Base-by-base conservation (phyloP, 202 grass and related monocot genomes). In the Alloteropsis angusta region DNA sequence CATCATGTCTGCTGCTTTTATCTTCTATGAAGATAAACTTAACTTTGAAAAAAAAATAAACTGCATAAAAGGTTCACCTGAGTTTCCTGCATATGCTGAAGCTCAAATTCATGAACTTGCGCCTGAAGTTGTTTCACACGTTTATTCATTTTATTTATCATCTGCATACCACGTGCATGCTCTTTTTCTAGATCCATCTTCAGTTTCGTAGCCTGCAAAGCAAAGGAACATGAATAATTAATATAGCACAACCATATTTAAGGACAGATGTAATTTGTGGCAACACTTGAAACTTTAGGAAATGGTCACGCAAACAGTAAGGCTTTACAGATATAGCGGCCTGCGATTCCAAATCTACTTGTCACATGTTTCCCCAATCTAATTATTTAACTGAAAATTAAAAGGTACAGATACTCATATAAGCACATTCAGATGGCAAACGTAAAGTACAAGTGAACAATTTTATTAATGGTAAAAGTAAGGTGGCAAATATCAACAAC, bases 81-180 rank as follows among this genome's bases (percentile, higher is more conserved):
- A 60, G 89, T 88, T 73, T 83, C 54, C 81, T 83, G 83, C 67
- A 88, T 85, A 81, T 91, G 81, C 47, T 90, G 85, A 19, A 78
- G 78, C 67, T 78, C 60, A 75, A 94, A 86, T 85, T 97, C 94
- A 83, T 75, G 69, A 83, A 90, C 64, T 88, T 92, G 94, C 57
- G 55, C 78, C 82, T 97, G 73, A 81, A 97, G 84, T 64, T 85
- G 83, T 72, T 63, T 90, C 75, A 90, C 26, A 28, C 81, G 87
- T 5, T 55, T 35, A 38, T 73, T 79, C 91, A 94, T 83, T 74
- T 85, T 90, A 38, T 88, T 67, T 45, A 88, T 57, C 55, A 85
- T 37, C 77, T 72, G 84, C 34, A 12, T 71, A 65, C 81, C 85
- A 35, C 85, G 89, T 52, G 67, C 76, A 79, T 86, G 71, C 71